Percentiles rank a stretch among this genome's conserved stretches.
Evolutionary conservation across 192 early-diverging fungal species (phyloP).

Genomic region (Obelidium mucronatum): DNA sequence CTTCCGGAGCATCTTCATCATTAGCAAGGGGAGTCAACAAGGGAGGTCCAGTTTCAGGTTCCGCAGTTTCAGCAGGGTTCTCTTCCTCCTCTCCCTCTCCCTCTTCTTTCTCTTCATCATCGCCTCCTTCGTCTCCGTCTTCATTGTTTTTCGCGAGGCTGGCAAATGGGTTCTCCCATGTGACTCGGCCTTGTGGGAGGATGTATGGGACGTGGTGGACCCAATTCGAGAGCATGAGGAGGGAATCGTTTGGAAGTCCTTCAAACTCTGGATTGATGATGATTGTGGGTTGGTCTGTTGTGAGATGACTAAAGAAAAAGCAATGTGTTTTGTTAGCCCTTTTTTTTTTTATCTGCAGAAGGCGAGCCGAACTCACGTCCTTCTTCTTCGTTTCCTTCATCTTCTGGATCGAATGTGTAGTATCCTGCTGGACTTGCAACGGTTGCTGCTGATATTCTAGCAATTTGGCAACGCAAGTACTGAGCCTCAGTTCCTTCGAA

Average conservation of each 20-base stretch:
- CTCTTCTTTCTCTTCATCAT: constrained; percentile 45
- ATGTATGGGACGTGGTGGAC: constrained; percentile 71
- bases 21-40: constrained; percentile 48
- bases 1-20: constrained; percentile 54
- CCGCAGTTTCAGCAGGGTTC: constrained; percentile 38
- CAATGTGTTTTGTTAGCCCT: too few relatives aligned
- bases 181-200: constrained; percentile 62
- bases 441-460: constrained; percentile 62
- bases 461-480: constrained; percentile 69
- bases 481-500: constrained; percentile 66
- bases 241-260: constrained; percentile 52
- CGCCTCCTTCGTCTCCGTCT: constrained; percentile 41
- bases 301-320: too few relatives aligned
- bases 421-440: constrained; percentile 65
- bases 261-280: constrained; percentile 70
- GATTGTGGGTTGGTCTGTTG: constrained; percentile 51
- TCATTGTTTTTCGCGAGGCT: constrained; percentile 27
- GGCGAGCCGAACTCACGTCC: constrained; percentile 35
- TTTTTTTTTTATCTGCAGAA: background rate
- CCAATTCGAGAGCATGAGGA: constrained; percentile 60
- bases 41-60: constrained; percentile 62
- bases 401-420: constrained; percentile 68
- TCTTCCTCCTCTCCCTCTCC: constrained; percentile 47
- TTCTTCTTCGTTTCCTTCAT: constrained; percentile 55
- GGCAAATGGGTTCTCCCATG: constrained; percentile 61